Conservation (phyloP, 345 rosid species). For the Euphorbia pulcherrima region DNA sequence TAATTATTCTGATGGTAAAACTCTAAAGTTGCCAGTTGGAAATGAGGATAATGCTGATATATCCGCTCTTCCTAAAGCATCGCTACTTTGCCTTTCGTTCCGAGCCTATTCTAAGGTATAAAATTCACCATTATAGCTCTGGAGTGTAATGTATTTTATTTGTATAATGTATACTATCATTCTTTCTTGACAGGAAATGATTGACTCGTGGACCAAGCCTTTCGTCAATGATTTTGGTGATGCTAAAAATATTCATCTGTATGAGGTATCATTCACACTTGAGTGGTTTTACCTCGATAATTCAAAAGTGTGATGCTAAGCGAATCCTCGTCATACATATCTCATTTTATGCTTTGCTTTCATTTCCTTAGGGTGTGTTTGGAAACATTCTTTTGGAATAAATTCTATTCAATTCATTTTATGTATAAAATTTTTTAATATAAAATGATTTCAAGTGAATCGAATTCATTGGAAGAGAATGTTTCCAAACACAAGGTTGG, state of each 20-base stretch:
- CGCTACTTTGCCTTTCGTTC: constrained; percentile 71
- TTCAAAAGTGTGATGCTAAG: neutral
- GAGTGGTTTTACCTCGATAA: neutral
- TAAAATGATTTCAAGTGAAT: too few relatives aligned
- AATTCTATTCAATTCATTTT: too few relatives aligned
- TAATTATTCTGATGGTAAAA: constrained; percentile 44
- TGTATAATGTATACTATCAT: neutral
- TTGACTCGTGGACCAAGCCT: constrained; percentile 77
- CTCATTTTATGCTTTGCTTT: too few relatives aligned
- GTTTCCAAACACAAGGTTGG: too few relatives aligned
- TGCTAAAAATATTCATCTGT: constrained; percentile 56
- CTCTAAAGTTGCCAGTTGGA: constrained; percentile 54
- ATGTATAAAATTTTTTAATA: too few relatives aligned
- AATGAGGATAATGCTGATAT: constrained; percentile 27
- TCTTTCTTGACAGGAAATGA: constrained; percentile 55
- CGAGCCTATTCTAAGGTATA: constrained; percentile 83
- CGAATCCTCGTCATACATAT: neutral
- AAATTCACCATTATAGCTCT: neutral
- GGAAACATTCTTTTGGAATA: too few relatives aligned
- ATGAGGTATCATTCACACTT: constrained; percentile 55
- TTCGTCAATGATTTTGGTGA: constrained; percentile 52
- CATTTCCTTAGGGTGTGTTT: too few relatives aligned
- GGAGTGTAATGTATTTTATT: neutral
- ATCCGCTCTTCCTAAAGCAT: constrained; percentile 43
- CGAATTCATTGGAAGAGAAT: too few relatives aligned